Evolutionary conservation across 148 eudicot genomes (phyloP).

Genomic region (Rhododendron henanense): DNA sequence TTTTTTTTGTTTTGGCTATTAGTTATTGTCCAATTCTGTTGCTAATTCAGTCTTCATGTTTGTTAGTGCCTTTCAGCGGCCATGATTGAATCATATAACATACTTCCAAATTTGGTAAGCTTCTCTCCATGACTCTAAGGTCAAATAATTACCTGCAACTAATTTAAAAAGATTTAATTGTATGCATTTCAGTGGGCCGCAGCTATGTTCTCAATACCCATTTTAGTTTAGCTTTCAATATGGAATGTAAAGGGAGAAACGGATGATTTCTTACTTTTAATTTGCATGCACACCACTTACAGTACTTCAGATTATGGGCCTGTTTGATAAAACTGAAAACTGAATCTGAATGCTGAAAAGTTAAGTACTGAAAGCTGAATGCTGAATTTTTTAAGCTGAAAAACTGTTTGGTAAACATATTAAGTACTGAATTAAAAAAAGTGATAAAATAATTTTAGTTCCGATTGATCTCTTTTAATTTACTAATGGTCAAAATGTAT

Average conservation of each 20-base stretch:
- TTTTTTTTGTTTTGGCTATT: not conserved
- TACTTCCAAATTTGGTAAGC: conserved; percentile 83
- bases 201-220: not conserved
- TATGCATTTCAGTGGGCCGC: not conserved
- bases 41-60: conserved; percentile 15
- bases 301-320: not conserved
- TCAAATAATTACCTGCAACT: not conserved
- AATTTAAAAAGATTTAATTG: not conserved
- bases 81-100: conserved; percentile 78
- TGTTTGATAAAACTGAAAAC: no score
- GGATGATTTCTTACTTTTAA: not conserved
- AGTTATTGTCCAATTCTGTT: not conserved
- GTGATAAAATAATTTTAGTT: no score
- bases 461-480: no score
- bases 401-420: no score
- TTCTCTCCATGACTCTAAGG: not conserved
- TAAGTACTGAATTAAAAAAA: no score
- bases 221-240: not conserved
- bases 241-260: conserved; percentile 2
- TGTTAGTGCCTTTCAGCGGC: conserved; percentile 66
- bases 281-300: not conserved
- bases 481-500: no score
- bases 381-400: no score
- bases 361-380: no score
- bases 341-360: no score